Evolutionary conservation across 345 rosid species (phyloP).

Genomic region (Bruguiera gymnorhiza): DNA sequence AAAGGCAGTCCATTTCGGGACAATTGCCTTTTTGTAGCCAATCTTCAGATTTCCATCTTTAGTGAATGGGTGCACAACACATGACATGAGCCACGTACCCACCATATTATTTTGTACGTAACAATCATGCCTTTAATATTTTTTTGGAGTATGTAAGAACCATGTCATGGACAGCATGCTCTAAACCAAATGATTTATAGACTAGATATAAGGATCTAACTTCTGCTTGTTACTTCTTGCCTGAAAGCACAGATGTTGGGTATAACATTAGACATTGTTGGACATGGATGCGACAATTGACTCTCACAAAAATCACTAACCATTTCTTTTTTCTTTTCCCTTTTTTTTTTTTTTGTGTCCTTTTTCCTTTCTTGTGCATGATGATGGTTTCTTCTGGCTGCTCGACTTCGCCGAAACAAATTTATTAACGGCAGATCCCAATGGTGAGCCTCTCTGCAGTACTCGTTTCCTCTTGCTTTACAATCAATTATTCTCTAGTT

Average conservation of each 20-base stretch:
- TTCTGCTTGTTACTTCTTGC: background rate
- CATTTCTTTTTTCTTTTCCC: background rate
- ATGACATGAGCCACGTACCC: too few species aligned
- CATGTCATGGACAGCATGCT: too few species aligned
- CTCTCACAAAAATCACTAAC: background rate
- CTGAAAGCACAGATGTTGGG: background rate
- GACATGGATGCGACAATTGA: too few species aligned
- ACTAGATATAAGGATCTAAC: too few species aligned
- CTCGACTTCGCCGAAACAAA: background rate
- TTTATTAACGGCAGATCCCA: slow-evolving; percentile 30
- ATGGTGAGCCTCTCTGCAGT: slow-evolving; percentile 22
- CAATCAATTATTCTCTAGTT: background rate
- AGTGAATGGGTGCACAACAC: too few species aligned
- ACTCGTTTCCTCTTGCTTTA: background rate
- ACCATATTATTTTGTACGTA: too few species aligned
- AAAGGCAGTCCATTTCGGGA: too few species aligned
- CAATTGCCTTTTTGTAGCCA: too few species aligned
- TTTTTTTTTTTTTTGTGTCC: background rate
- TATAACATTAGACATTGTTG: background rate
- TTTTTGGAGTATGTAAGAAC: too few species aligned
- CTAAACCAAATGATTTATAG: too few species aligned
- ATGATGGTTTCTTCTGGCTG: background rate
- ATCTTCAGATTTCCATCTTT: too few species aligned
- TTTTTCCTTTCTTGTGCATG: background rate
- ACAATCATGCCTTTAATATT: too few species aligned